Conservation (phyloP, 768 basidiomycete species). For the Tubosaeta sp. region DNA sequence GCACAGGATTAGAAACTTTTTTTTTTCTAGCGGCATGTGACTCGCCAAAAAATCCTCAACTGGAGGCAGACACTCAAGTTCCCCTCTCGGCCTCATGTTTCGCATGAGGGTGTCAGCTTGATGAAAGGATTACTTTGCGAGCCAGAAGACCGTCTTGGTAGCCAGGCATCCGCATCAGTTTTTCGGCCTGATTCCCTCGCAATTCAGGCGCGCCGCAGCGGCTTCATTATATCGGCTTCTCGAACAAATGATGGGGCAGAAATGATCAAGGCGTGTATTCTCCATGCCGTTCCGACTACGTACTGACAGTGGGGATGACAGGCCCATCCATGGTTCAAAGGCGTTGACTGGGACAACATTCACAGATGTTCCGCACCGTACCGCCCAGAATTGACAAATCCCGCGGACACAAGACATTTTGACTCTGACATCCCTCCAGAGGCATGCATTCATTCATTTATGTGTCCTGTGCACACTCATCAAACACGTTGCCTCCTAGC, state of each 20-base stretch:
- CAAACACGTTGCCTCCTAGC: conserved; percentile 47
- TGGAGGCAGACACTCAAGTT: conserved; percentile 90
- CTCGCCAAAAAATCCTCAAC: conserved; percentile 95
- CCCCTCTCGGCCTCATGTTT: conserved; percentile 77
- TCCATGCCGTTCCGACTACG: conserved; percentile 10
- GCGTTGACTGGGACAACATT: conserved; percentile 86
- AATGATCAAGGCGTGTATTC: conserved; percentile 68
- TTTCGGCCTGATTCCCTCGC: conserved; percentile 76
- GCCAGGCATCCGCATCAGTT: conserved; percentile 61
- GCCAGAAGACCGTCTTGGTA: conserved; percentile 90
- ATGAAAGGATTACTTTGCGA: conserved; percentile 92
- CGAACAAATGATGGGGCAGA: conserved; percentile 79
- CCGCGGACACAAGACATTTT: conserved; percentile 92
- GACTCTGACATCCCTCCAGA: conserved; percentile 91
- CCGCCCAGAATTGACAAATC: conserved; percentile 73
- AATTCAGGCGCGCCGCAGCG: conserved; percentile 69
- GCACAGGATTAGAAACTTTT: conserved; percentile 18
- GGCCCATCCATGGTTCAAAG: conserved; percentile 88
- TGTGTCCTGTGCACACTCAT: conserved; percentile 21
- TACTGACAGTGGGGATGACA: conserved; percentile 31
- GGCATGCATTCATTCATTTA: conserved; percentile 46
- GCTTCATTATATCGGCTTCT: conserved; percentile 52
- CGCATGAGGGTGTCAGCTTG: conserved; percentile 81
- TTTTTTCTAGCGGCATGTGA: conserved; percentile 72
- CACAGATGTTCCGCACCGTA: conserved; percentile 85